Conservation (phyloP, 306 rosid species). For the Cucurbita pepo region DNA sequence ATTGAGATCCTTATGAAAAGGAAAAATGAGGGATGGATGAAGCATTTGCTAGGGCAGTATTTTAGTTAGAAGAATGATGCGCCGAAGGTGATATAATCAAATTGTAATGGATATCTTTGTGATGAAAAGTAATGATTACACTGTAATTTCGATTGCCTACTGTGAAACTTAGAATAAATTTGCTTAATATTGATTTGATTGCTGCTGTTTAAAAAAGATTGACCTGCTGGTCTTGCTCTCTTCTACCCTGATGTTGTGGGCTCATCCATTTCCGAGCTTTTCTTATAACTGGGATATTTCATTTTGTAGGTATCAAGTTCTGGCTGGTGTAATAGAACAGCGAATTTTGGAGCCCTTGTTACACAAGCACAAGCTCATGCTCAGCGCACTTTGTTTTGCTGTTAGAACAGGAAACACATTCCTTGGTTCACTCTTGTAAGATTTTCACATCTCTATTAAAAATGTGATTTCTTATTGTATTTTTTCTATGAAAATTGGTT, state of each 20-base stretch:
- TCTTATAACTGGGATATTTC: background rate
- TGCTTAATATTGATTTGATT: background rate
- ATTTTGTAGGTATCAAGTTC: slow-evolving; percentile 33
- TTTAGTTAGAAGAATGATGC: background rate
- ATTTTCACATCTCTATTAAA: background rate
- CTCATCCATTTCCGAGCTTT: background rate
- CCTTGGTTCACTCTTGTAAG: slow-evolving; percentile 39
- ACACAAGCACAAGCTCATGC: slow-evolving; percentile 26
- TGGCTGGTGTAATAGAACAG: slow-evolving; percentile 37
- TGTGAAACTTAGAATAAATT: background rate
- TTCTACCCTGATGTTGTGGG: background rate
- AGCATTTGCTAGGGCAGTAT: background rate
- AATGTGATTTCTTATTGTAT: background rate
- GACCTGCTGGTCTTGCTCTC: background rate
- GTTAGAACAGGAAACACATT: slow-evolving; percentile 45
- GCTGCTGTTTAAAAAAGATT: background rate
- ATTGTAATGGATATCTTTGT: background rate
- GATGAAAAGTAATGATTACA: background rate
- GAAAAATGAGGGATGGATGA: background rate
- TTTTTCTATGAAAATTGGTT: background rate
- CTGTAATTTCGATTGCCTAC: background rate
- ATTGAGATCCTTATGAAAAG: background rate
- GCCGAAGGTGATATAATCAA: background rate
- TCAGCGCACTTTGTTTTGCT: slow-evolving; percentile 32
- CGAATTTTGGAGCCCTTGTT: slow-evolving; percentile 31